Conservation (phyloP, 345 rosid species). For the Eucalyptus sp. region DNA sequence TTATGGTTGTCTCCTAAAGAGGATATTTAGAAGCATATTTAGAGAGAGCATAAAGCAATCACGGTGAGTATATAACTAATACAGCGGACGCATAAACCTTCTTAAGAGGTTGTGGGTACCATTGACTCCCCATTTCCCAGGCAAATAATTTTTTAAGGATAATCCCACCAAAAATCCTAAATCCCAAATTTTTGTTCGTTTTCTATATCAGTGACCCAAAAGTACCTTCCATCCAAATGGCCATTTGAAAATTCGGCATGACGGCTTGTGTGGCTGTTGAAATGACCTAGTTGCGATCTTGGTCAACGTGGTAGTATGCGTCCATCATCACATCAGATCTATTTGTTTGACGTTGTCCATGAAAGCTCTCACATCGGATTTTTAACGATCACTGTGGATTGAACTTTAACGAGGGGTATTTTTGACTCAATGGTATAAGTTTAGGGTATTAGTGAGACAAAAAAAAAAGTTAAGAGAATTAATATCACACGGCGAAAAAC, state of each 20-base stretch:
- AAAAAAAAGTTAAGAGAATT: neutral
- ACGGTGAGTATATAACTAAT: neutral
- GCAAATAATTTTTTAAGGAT: neutral
- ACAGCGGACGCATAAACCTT: neutral
- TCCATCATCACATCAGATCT: neutral
- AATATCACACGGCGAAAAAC: neutral
- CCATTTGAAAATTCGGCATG: neutral
- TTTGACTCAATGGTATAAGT: neutral
- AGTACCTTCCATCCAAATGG: neutral
- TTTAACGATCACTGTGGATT: neutral
- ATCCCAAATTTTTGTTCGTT: neutral
- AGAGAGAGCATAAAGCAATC: neutral
- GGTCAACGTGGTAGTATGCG: neutral
- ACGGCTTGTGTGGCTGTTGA: accelerated
- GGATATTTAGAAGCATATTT: neutral
- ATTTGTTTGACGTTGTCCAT: neutral
- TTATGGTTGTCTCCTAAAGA: neutral
- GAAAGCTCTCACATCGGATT: neutral
- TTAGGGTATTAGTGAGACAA: neutral
- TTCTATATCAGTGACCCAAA: neutral
- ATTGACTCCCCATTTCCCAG: neutral
- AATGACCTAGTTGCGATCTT: too few species aligned
- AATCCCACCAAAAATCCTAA: neutral
- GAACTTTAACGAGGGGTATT: neutral
- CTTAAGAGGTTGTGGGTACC: neutral